A percentile compares a stretch with the other conserved stretches of the same genome.
phyloP scores from a whole-genome alignment of 164 flowering plant genomes.

The Nymphaea colorata region DNA sequence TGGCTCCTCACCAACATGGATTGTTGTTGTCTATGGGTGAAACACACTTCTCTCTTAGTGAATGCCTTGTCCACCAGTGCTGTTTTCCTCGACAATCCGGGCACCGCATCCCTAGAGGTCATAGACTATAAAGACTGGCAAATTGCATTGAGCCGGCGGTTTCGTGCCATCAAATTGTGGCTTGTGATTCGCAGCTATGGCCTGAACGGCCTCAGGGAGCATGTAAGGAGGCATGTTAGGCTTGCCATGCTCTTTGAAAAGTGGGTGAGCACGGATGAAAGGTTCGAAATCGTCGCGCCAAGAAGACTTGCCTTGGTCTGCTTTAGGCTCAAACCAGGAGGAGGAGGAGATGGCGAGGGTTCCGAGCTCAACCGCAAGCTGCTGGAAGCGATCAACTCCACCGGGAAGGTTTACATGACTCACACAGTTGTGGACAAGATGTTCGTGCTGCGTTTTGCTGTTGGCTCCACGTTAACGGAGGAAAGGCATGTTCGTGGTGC shows the following conservation, averaged over 20 bases:
- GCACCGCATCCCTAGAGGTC: slow-evolving; percentile 35
- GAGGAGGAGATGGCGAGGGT: slow-evolving; percentile 28
- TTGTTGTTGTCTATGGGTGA: slow-evolving; percentile 83
- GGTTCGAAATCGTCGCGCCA: slow-evolving; percentile 49
- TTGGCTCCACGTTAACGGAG: slow-evolving; percentile 83
- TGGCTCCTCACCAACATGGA: slow-evolving; percentile 94
- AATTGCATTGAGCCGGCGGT: slow-evolving; percentile 87
- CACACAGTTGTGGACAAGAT: slow-evolving; percentile 66
- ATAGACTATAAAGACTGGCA: slow-evolving; percentile 97
- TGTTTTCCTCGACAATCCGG: slow-evolving; percentile 56
- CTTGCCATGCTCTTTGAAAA: too few species aligned
- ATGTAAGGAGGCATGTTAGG: too few species aligned
- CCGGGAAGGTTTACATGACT: slow-evolving; percentile 61
- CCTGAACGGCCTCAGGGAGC: too few species aligned
- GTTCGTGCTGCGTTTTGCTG: slow-evolving; percentile 49
- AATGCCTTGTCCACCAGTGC: slow-evolving; percentile 88
- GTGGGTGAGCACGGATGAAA: slow-evolving; percentile 24
- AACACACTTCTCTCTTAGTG: slow-evolving; percentile 66
- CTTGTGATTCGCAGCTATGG: too few species aligned
- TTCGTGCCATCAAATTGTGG: slow-evolving; percentile 8
- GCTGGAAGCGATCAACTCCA: slow-evolving; percentile 59
- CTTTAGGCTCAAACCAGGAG: slow-evolving; percentile 37
- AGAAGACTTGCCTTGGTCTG: slow-evolving; percentile 70
- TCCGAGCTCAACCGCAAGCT: slow-evolving; percentile 53
- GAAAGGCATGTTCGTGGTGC: slow-evolving; percentile 62